These are phyloP conservation scores for Platanus orientalis DNA, from an alignment of 164 flowering plant species.

Conservation along the genomic window DNA sequence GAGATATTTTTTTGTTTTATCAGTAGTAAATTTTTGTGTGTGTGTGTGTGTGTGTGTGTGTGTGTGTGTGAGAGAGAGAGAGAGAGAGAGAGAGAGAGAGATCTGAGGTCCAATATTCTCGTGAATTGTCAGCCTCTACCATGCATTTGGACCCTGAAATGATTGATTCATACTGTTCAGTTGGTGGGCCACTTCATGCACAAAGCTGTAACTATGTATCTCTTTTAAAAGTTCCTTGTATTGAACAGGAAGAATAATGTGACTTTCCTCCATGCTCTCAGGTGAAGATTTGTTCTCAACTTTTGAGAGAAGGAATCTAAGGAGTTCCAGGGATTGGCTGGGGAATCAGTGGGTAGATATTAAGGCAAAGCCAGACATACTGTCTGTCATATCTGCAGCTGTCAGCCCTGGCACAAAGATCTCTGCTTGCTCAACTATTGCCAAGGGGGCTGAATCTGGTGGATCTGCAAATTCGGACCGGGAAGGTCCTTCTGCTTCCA, in stretches of 20 bases:
- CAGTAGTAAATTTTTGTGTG: no score
- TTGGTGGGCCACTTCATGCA: no score
- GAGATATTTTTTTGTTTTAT: no score
- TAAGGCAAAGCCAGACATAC: conserved; percentile 53
- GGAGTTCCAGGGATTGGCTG: conserved; percentile 80
- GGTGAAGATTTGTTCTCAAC: conserved; percentile 65
- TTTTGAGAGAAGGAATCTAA: conserved; percentile 41
- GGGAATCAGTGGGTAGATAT: conserved; percentile 63
- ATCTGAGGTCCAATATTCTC: no score
- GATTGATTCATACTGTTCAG: no score
- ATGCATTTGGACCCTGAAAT: no score
- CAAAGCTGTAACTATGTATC: no score
- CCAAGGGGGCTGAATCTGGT: conserved; percentile 37
- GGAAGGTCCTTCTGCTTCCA: conserved; percentile 21
- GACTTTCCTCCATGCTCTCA: conserved; percentile 24
- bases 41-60: no score
- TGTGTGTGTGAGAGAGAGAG: no score
- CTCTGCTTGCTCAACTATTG: conserved; percentile 28
- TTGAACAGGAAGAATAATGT: background rate
- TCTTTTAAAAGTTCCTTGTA: no score
- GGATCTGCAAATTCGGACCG: conserved; percentile 21
- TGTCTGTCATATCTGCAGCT: conserved; percentile 34
- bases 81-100: no score
- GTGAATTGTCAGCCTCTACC: no score
- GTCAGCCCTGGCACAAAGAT: conserved; percentile 37